These are phyloP conservation scores for Musa beccarii DNA, from an alignment of 176 grass and related monocot genomes.

Conservation along the genomic window DNA sequence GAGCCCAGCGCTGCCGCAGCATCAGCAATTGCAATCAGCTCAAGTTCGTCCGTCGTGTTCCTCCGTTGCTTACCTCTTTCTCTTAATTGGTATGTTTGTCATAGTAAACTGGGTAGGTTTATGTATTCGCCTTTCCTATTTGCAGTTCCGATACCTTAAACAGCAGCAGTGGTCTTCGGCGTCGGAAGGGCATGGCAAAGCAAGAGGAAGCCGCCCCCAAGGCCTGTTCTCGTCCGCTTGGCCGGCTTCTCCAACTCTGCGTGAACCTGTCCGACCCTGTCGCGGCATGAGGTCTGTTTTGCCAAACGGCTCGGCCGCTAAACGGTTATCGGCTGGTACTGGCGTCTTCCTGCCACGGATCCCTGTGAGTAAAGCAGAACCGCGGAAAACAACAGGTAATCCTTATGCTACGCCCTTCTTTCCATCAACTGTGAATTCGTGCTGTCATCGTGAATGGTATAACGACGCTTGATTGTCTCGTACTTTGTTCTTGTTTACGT, in stretches of 20 bases:
- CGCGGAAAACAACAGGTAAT: neutral
- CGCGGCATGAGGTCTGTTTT: neutral
- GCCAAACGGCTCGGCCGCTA: neutral
- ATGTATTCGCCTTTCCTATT: neutral
- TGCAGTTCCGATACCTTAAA: neutral
- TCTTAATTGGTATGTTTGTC: too few relatives aligned
- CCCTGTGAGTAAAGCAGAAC: neutral
- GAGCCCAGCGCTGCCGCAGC: neutral
- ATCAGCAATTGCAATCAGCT: neutral
- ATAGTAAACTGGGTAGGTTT: too few relatives aligned
- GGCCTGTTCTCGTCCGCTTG: neutral
- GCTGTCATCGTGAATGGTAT: too few relatives aligned
- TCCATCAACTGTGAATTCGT: neutral
- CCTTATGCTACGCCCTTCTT: neutral
- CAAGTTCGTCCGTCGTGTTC: neutral
- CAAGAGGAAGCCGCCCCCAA: neutral
- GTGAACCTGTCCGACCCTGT: neutral
- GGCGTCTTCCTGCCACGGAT: slow-evolving; percentile 2
- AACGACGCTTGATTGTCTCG: too few relatives aligned
- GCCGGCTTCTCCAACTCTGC: neutral
- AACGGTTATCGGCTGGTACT: neutral
- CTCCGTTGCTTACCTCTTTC: too few relatives aligned
- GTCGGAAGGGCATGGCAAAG: neutral
- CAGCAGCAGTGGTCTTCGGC: neutral
- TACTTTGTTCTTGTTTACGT: too few relatives aligned